Evolutionary conservation across 2,329 filamentous ascomycete species (phyloP), one percentile per base, ranked within the genome.

Genomic region (Chaetomiaceae sp.): DNA sequence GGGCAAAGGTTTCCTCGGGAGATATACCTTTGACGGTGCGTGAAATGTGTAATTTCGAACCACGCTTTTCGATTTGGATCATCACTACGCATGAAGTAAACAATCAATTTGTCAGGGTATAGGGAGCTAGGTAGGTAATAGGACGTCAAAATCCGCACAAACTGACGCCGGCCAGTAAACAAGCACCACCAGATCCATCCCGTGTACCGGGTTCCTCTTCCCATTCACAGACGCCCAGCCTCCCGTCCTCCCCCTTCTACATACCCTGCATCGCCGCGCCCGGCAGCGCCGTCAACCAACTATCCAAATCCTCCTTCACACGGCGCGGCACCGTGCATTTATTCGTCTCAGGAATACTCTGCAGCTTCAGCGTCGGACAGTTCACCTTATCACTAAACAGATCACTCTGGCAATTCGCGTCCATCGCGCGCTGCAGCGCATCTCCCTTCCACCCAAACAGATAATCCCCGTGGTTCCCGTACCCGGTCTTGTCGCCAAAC

Each of bases 361-460:
- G 29, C 12, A 32, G 29, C 29, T 32, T 32, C 12, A 32, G 29
- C 3, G 29, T 32, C 11, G 29, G 29, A 14, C 29, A 32, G 29
- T 32, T 32, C 12, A 32, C 29, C 3, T n/a, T n/a, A 14, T 32
- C 29, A 7, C 29, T 32, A 14, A 32, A 32, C 11, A 32, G 29
- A 7, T 32, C 29, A 14, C 29, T 32, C 29, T 32, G 29, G 29
- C 29, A 32, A 14, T 32, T 32, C 18, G 45, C 45, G 18, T 55
- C 46, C 51, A 55, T 55, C 6, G 53, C 53, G 14, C 49, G 12
- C 45, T 54, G 51, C 14, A 55, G 30, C 20, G 49, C 38, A 11
- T 54, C 49, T 5, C 47, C 49, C 51, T 54, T 55, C 51, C 53
- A 55, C 14, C 53, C 51, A 17, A 55, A 56, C 0, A 54, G 45